phyloP scores from a whole-genome alignment of 331 rosid genomes.

The Malus hybrid region DNA sequence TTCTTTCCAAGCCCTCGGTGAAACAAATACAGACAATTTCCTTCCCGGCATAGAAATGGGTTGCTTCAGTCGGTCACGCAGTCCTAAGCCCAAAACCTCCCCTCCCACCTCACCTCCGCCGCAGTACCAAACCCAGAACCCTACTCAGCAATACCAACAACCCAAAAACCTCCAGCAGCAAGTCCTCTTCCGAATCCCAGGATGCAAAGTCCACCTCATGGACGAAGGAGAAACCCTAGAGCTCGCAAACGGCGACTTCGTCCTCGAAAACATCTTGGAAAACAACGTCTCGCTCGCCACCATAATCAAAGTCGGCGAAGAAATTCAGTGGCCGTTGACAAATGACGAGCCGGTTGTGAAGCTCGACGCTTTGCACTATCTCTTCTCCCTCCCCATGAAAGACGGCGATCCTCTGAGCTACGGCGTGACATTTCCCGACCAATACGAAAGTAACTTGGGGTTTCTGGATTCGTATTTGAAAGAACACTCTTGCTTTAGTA shows the following conservation, averaged over 20 bases:
- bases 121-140: not conserved
- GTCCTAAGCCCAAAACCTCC: conserved; percentile 20
- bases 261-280: conserved; percentile 38
- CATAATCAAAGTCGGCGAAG: conserved; percentile 55
- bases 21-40: conserved; percentile 1
- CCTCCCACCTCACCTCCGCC: not conserved
- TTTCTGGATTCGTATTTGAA: conserved; percentile 49
- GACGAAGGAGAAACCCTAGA: conserved; percentile 65
- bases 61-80: conserved; percentile 43
- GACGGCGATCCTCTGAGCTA: conserved; percentile 83
- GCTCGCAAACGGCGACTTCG: conserved; percentile 55
- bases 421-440: conserved; percentile 55
- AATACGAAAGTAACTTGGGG: conserved; percentile 30
- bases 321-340: conserved; percentile 74
- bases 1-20: too few relatives aligned
- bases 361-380: conserved; percentile 51
- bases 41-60: conserved; percentile 35
- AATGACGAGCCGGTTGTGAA: conserved; percentile 87
- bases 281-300: conserved; percentile 51
- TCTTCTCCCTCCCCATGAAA: conserved; percentile 60
- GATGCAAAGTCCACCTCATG: conserved; percentile 60
- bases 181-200: conserved; percentile 45
- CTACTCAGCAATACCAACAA: conserved; percentile 12
- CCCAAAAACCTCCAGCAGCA: conserved; percentile 38
- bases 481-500: conserved; percentile 58